Evolutionary conservation across 2,329 filamentous ascomycete genomes (phyloP).

Genomic region (Tolypocladium inflatum): DNA sequence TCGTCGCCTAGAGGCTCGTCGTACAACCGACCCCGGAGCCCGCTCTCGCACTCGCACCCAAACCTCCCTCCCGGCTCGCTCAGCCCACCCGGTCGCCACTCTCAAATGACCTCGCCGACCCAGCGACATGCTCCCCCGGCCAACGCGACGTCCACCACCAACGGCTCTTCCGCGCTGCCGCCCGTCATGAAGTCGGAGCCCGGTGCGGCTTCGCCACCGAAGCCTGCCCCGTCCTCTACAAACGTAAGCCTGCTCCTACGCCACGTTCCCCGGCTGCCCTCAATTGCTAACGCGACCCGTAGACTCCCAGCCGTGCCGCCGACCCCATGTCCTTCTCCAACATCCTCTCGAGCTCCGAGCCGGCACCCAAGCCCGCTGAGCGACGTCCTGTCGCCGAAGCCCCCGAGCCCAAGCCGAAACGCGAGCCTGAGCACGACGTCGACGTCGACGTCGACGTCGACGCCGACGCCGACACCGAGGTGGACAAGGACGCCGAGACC

Average conservation of each 20-base stretch:
- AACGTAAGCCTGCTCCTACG: conserved; percentile 14
- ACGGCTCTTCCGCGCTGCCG: conserved; percentile 28
- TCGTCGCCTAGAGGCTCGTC: conserved; percentile 36
- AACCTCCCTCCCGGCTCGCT: conserved; percentile 31
- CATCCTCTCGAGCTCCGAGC: conserved; percentile 74
- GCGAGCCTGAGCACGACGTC: conserved; percentile 10
- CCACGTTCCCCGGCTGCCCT: too few relatives aligned
- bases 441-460: conserved; percentile 6
- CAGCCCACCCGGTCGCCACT: conserved; percentile 30
- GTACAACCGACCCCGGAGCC: conserved; percentile 38
- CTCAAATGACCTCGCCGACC: conserved; percentile 38
- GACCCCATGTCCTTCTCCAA: conserved; percentile 96
- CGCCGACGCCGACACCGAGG: conserved; percentile 20
- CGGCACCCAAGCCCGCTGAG: conserved; percentile 44
- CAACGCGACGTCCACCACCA: conserved; percentile 26
- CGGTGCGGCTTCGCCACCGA: conserved; percentile 28
- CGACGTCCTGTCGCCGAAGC: conserved; percentile 30
- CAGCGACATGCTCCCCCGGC: conserved; percentile 21
- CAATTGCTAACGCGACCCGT: conserved; percentile 4
- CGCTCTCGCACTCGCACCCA: conserved; percentile 39
- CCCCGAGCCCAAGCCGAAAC: conserved; percentile 9
- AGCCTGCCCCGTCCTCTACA: conserved; percentile 23
- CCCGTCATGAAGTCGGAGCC: conserved; percentile 29
- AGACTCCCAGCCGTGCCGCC: conserved; percentile 65
- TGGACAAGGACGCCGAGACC: conserved; percentile 24